phyloP scores from a whole-genome alignment of 768 basidiomycete species.

The Rhizopogon vesiculosus region DNA sequence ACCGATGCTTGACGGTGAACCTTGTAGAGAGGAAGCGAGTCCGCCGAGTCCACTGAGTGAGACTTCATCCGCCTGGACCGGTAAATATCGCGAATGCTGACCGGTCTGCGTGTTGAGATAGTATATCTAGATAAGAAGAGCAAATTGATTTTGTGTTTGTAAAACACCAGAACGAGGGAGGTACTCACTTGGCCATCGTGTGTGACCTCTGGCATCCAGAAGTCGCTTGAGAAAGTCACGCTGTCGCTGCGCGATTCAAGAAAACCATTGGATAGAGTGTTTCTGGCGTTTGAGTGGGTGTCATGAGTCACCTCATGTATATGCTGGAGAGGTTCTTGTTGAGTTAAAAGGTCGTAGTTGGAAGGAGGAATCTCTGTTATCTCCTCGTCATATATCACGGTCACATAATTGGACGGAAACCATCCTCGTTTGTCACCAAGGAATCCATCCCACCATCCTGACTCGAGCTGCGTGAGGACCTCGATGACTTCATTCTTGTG shows the following conservation, averaged over 20 bases:
- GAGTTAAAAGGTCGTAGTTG: constrained; percentile 10
- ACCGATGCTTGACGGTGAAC: constrained; percentile 50
- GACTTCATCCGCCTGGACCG: constrained; percentile 62
- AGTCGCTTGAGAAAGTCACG: constrained; percentile 55
- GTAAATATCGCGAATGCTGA: constrained; percentile 79
- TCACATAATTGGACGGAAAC: constrained; percentile 97
- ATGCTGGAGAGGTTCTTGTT: constrained; percentile 12
- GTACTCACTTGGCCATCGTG: constrained; percentile 74
- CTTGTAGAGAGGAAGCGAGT: constrained; percentile 47
- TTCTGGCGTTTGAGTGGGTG: constrained; percentile 2
- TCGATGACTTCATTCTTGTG: constrained; percentile 86
- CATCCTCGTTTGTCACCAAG: constrained; percentile 87
- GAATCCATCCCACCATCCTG: constrained; percentile 98
- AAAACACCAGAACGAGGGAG: background rate
- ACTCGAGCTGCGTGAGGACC: constrained; percentile 84
- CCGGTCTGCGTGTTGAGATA: constrained; percentile 91
- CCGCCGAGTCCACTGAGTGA: constrained; percentile 62
- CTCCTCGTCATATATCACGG: constrained; percentile 72
- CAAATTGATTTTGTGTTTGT: background rate
- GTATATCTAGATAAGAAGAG: constrained; percentile 62
- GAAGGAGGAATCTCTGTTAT: constrained; percentile 58
- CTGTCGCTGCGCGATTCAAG: constrained; percentile 27
- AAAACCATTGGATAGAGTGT: constrained; percentile 35
- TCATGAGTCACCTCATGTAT: constrained; percentile 4
- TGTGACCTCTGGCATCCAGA: constrained; percentile 88